phyloP scores from a whole-genome alignment of 768 basidiomycete genomes.

The Rickenella mellea region DNA sequence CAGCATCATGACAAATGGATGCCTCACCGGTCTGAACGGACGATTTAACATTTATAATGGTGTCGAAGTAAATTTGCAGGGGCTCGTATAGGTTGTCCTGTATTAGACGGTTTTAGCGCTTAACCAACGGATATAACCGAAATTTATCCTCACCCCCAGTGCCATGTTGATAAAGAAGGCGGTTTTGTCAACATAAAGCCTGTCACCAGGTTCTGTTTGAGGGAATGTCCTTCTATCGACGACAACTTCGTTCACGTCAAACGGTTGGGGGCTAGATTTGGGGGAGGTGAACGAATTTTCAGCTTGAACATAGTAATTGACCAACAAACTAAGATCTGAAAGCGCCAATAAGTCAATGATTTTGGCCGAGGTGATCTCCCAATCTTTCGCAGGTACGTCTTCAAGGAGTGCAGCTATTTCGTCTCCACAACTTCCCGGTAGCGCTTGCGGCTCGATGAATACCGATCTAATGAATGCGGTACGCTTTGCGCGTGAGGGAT shows the following conservation, averaged over 20 bases:
- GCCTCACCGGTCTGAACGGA: background rate
- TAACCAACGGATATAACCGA: conserved; percentile 1
- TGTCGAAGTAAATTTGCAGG: conserved; percentile 33
- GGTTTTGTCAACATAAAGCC: conserved; percentile 42
- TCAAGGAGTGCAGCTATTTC: conserved; percentile 33
- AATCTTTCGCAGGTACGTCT: conserved; percentile 31
- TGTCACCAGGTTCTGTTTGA: conserved; percentile 28
- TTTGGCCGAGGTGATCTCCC: conserved; percentile 41
- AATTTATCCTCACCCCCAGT: conserved; percentile 11
- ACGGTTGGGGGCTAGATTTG: conserved; percentile 47
- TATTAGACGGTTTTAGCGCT: conserved; percentile 3
- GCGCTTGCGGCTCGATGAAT: conserved; percentile 23
- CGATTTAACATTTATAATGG: conserved; percentile 9
- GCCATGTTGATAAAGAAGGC: conserved; percentile 43
- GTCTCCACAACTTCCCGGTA: conserved; percentile 24
- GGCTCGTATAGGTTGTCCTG: conserved; percentile 45
- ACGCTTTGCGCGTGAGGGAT: conserved; percentile 25
- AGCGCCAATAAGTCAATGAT: conserved; percentile 39
- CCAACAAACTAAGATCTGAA: conserved; percentile 40
- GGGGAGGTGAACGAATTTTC: background rate
- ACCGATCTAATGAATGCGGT: conserved; percentile 42
- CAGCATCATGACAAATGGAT: conserved; percentile 8
- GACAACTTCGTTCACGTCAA: conserved; percentile 31
- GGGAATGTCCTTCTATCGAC: conserved; percentile 25
- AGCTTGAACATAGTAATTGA: conserved; percentile 4